These are phyloP conservation scores for Ceratocystis harringtonii DNA, from an alignment of 2,329 filamentous ascomycete species.

Conservation along the genomic window DNA sequence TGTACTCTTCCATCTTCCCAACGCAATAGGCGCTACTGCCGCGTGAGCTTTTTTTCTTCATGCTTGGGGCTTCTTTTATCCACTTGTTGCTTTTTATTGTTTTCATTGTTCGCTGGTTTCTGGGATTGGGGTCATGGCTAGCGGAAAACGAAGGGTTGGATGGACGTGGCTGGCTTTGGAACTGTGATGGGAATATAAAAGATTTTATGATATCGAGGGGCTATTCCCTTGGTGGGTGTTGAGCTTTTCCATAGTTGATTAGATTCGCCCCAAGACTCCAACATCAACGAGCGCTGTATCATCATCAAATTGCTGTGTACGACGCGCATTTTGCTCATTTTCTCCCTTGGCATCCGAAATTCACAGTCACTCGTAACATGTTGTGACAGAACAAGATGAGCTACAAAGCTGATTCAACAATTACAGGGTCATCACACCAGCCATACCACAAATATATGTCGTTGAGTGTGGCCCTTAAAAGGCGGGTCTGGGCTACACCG, in stretches of 20 bases:
- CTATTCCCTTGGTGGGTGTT: not conserved
- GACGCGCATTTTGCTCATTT: not conserved
- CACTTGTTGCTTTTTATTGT: not conserved
- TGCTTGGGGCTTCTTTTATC: not conserved
- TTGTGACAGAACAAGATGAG: not conserved
- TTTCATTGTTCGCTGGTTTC: not conserved
- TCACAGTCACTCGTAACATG: not conserved
- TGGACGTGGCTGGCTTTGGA: not conserved
- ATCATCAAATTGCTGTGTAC: not conserved
- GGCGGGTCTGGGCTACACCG: not conserved
- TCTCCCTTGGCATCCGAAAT: not conserved
- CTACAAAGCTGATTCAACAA: not conserved
- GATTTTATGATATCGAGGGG: not conserved
- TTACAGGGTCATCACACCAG: not conserved
- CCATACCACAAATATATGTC: not conserved
- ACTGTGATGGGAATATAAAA: conserved; percentile 13
- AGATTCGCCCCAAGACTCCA: not conserved
- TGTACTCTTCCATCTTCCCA: not conserved
- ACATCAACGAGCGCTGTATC: not conserved
- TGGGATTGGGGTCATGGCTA: not conserved
- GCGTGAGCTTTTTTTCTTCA: not conserved
- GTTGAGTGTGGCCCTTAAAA: conserved; percentile 4
- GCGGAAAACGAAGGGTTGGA: not conserved
- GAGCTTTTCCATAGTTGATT: not conserved
- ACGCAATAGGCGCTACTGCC: not conserved